Evolutionary conservation across 805 yeast genomes (phyloP).

Genomic region (Candida glaebosa): DNA sequence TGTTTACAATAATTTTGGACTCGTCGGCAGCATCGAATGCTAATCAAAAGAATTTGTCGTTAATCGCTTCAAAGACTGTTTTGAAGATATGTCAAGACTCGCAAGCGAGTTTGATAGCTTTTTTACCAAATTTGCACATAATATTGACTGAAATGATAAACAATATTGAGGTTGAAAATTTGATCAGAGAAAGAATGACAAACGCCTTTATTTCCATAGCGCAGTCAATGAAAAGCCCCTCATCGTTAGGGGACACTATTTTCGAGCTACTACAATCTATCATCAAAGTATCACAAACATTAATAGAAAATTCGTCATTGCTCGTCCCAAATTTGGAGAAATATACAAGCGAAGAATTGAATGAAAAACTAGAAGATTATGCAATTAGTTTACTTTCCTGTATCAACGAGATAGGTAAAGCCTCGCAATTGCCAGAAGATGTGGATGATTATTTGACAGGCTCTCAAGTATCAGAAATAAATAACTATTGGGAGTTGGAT

Average conservation of each 20-base stretch:
- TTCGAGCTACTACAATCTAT: slow-evolving; percentile 19
- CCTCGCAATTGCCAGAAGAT: slow-evolving; percentile 58
- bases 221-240: slow-evolving; percentile 50
- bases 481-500: slow-evolving; percentile 48
- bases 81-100: slow-evolving; percentile 56
- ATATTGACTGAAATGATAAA: slow-evolving; percentile 47
- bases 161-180: slow-evolving; percentile 34
- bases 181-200: slow-evolving; percentile 57
- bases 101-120: slow-evolving; percentile 35
- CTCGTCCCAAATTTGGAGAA: slow-evolving; percentile 6
- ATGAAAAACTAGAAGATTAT: slow-evolving; percentile 39
- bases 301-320: slow-evolving; percentile 1
- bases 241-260: slow-evolving; percentile 20
- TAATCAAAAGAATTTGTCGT: slow-evolving; percentile 17
- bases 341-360: not conserved
- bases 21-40: slow-evolving; percentile 11
- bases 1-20: slow-evolving; percentile 41
- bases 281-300: slow-evolving; percentile 5
- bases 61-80: slow-evolving; percentile 49
- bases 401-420: slow-evolving; percentile 68
- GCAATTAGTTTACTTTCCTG: slow-evolving; percentile 57
- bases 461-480: slow-evolving; percentile 24
- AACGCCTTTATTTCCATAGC: slow-evolving; percentile 62
- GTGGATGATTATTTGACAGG: slow-evolving; percentile 43
- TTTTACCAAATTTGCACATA: slow-evolving; percentile 47